Percentiles rank a stretch among this genome's conserved stretches.
Evolutionary conservation across 495 filamentous ascomycete genomes (phyloP).

Genomic region (Delitschia confertaspora): DNA sequence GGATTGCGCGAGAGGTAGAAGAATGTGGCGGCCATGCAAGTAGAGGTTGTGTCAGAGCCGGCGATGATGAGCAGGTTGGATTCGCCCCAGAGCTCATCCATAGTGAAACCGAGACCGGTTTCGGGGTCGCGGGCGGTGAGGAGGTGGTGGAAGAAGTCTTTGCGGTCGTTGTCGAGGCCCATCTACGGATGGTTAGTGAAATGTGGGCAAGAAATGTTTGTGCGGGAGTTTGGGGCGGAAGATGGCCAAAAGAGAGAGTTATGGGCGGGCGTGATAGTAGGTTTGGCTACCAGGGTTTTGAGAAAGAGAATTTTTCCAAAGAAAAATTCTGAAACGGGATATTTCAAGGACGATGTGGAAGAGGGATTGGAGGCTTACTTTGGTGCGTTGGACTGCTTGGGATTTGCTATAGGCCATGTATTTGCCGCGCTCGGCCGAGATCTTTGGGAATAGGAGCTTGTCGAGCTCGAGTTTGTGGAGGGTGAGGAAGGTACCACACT

Average conservation of each 20-base stretch:
- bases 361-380: too few species aligned
- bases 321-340: too few species aligned
- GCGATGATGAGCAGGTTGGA: slow-evolving; percentile 35
- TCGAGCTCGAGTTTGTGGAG: slow-evolving; percentile 47
- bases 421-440: slow-evolving; percentile 49
- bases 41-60: slow-evolving; percentile 29
- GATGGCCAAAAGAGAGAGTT: too few species aligned
- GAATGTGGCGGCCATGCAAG: slow-evolving; percentile 47
- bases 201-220: too few species aligned
- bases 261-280: too few species aligned
- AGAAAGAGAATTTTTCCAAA: too few species aligned
- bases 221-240: neutral
- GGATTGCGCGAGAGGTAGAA: slow-evolving; percentile 55
- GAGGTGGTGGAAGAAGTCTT: slow-evolving; percentile 35
- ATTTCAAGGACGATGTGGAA: too few species aligned
- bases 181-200: too few species aligned
- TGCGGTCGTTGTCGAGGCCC: slow-evolving; percentile 25
- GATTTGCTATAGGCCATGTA: slow-evolving; percentile 53
- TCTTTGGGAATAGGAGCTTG: slow-evolving; percentile 49
- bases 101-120: slow-evolving; percentile 32
- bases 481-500: slow-evolving; percentile 54
- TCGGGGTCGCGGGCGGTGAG: slow-evolving; percentile 33
- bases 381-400: slow-evolving; percentile 49
- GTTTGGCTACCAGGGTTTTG: too few species aligned
- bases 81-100: slow-evolving; percentile 34